phyloP scores from a whole-genome alignment of 2,329 filamentous ascomycete species.

The Cladosporium colombiae region DNA sequence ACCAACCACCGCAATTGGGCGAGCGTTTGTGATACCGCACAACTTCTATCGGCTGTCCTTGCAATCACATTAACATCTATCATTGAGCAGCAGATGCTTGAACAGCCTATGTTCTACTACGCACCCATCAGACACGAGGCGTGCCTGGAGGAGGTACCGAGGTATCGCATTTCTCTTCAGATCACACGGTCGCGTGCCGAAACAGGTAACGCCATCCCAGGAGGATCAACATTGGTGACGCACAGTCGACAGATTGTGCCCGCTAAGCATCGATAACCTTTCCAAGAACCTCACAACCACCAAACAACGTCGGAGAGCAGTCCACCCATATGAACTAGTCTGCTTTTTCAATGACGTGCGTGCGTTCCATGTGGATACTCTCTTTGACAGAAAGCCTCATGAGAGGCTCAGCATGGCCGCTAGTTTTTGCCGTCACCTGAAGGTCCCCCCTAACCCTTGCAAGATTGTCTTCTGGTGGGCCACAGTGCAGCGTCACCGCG shows the following conservation, averaged over 20 bases:
- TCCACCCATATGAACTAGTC: background rate
- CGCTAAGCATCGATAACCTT: slow-evolving; percentile 17
- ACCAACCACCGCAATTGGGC: background rate
- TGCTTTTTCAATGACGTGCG: background rate
- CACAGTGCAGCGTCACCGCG: background rate
- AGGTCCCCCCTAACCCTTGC: background rate
- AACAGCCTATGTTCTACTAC: background rate
- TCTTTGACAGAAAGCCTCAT: background rate
- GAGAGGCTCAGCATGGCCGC: slow-evolving; percentile 7
- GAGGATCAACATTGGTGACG: background rate
- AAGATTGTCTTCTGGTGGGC: background rate
- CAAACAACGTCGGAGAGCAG: slow-evolving; percentile 2
- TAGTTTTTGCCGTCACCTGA: slow-evolving; percentile 5
- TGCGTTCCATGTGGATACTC: slow-evolving; percentile 1
- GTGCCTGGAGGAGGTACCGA: background rate
- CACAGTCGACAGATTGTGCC: slow-evolving; percentile 2
- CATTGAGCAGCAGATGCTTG: background rate
- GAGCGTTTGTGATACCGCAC: background rate
- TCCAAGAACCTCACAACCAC: slow-evolving; percentile 13
- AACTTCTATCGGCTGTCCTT: background rate
- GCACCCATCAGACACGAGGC: background rate
- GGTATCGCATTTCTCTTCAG: background rate
- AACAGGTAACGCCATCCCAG: slow-evolving; percentile 5
- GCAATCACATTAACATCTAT: background rate
- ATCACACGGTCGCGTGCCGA: background rate